Percentiles rank a stretch among this genome's conserved stretches.
These are phyloP conservation scores for Aspergillus ochraceoroseus DNA, from an alignment of 2,329 filamentous ascomycete genomes.

Conservation along the genomic window DNA sequence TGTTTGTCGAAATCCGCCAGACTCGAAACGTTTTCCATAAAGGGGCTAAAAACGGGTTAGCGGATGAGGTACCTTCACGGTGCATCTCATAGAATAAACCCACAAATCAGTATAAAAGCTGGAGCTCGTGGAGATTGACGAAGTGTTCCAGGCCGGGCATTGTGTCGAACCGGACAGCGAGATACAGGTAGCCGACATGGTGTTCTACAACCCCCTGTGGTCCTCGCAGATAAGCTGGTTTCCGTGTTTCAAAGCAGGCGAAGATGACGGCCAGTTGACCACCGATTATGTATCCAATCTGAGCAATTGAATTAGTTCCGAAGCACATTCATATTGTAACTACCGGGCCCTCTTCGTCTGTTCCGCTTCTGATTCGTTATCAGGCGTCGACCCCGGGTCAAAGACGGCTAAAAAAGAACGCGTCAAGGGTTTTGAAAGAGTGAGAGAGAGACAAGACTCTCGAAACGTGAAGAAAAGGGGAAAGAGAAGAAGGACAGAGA, in stretches of 20 bases:
- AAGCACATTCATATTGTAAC: constrained; percentile 14
- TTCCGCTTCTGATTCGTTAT: background rate
- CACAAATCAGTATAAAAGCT: constrained; percentile 61
- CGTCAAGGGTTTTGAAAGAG: constrained; percentile 11
- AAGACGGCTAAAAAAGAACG: constrained; percentile 5
- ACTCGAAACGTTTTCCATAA: constrained; percentile 75
- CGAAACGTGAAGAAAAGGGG: constrained; percentile 1
- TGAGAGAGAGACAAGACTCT: constrained; percentile 6
- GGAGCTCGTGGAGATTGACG: constrained; percentile 64
- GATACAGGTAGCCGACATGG: constrained; percentile 52
- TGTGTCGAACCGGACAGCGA: constrained; percentile 64
- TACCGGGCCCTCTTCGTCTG: constrained; percentile 1
- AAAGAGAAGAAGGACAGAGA: background rate
- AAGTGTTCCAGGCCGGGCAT: constrained; percentile 67
- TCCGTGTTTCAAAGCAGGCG: background rate
- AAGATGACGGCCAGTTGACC: background rate
- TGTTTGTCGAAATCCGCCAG: constrained; percentile 69
- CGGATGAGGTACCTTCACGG: constrained; percentile 23
- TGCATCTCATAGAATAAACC: constrained; percentile 31
- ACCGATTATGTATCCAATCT: constrained; percentile 6
- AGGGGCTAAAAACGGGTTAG: constrained; percentile 58
- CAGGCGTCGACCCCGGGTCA: background rate
- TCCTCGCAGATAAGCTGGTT: no score
- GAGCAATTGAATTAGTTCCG: constrained; percentile 4
- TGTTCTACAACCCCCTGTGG: constrained; percentile 20